phyloP scores from a whole-genome alignment of 768 basidiomycete species.

The Mycena alexandri region DNA sequence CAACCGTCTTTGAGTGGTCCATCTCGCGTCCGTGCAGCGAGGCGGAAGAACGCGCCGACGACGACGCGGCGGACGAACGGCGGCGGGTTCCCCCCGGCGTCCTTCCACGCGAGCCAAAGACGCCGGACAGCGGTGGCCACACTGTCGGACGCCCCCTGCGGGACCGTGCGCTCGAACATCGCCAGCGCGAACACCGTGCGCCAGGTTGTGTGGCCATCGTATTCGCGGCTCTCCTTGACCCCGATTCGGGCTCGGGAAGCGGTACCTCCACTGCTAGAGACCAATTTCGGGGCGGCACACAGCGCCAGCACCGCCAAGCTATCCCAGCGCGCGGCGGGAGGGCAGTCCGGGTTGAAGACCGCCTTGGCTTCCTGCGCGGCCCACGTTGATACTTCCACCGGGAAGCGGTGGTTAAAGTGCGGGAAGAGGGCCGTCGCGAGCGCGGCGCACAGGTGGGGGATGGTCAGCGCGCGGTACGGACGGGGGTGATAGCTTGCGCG shows the following conservation, averaged over 20 bases:
- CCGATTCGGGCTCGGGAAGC: not conserved
- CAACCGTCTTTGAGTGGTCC: slow-evolving; percentile 52
- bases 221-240: slow-evolving; percentile 1
- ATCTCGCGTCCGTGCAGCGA: slow-evolving; percentile 57
- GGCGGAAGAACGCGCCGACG: slow-evolving; percentile 58
- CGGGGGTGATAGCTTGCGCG: slow-evolving; percentile 13
- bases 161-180: slow-evolving; percentile 48
- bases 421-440: slow-evolving; percentile 28
- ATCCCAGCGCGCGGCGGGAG: slow-evolving; percentile 52
- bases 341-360: slow-evolving; percentile 17
- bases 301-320: slow-evolving; percentile 56
- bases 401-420: slow-evolving; percentile 24
- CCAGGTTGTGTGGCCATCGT: slow-evolving; percentile 46
- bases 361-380: slow-evolving; percentile 17
- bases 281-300: slow-evolving; percentile 26
- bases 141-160: slow-evolving; percentile 28
- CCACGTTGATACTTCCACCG: slow-evolving; percentile 18
- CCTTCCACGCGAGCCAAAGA: slow-evolving; percentile 60
- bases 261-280: not conserved
- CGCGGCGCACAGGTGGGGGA: slow-evolving; percentile 27
- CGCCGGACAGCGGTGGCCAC: slow-evolving; percentile 38
- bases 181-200: slow-evolving; percentile 57
- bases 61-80: slow-evolving; percentile 52
- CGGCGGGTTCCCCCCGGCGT: slow-evolving; percentile 32
- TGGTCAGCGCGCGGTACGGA: slow-evolving; percentile 11